Base-by-base conservation (phyloP, 192 early-diverging fungal genomes). In the Geranomyces variabilis region DNA sequence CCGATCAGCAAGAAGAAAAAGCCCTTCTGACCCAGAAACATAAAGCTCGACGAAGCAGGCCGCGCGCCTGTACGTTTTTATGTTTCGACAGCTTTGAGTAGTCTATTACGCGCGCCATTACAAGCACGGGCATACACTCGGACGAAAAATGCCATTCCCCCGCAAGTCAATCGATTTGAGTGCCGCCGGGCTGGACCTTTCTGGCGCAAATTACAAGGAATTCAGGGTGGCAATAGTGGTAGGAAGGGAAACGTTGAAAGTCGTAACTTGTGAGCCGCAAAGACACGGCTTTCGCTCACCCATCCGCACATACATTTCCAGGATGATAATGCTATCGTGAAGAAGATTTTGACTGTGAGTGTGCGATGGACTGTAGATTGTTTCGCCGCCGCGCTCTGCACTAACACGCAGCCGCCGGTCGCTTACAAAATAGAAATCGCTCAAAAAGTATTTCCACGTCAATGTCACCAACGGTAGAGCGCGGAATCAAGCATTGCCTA, bases 221-320 rank as follows among this genome's bases (percentile, higher is more conserved):
- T 65, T 65, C 22, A 41, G 63, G 8, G 63, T 65, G 45, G 63
- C 63, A 10, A 65, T 65, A 12, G 63, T 65, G 63, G 63, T 65
- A 30, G 1, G 59, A 5, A 30, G 12, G 63, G n/a, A n/a, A n/a
- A n/a, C n/a, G n/a, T n/a, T n/a, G n/a, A n/a, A n/a, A n/a, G n/a
- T n/a, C n/a, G n/a, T n/a, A n/a, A n/a, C n/a, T n/a, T n/a, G n/a
- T n/a, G n/a, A n/a, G n/a, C n/a, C n/a, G n/a, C n/a, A n/a, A n/a
- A n/a, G n/a, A n/a, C n/a, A n/a, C n/a, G n/a, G n/a, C n/a, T n/a
- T n/a, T n/a, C n/a, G n/a, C 51, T 53, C 19, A 53, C 15, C n/a
- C 51, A 15, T 53, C 17, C 7, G 24, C 24, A 3, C 15, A 15
- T n/a, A 8, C 29, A 51, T 28, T 28, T 30, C 24, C 5, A 67